Evolutionary conservation across 768 basidiomycete species (phyloP).

Genomic region (Tylopilus felleus): DNA sequence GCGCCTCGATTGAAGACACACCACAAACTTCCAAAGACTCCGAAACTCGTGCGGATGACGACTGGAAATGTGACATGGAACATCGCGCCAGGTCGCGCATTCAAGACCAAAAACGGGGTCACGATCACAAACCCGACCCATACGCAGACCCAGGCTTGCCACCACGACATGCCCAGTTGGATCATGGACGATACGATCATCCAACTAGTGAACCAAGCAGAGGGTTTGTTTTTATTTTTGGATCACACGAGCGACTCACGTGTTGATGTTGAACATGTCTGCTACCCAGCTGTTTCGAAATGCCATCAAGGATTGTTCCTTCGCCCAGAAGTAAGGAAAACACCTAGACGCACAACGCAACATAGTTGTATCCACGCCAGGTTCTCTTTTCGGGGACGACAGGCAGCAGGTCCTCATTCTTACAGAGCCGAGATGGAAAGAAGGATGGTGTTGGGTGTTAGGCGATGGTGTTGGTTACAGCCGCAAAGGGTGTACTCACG

Average conservation of each 20-base stretch:
- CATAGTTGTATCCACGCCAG: slow-evolving; percentile 65
- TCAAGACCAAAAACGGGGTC: slow-evolving; percentile 70
- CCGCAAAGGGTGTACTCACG: slow-evolving; percentile 33
- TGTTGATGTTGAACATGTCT: slow-evolving; percentile 77
- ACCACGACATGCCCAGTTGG: slow-evolving; percentile 71
- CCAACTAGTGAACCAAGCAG: slow-evolving; percentile 45
- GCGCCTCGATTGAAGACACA: slow-evolving; percentile 72
- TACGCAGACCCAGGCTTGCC: slow-evolving; percentile 82
- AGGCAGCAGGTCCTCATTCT: slow-evolving; percentile 75
- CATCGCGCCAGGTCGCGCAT: slow-evolving; percentile 73
- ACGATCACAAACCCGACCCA: slow-evolving; percentile 61
- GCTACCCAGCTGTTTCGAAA: slow-evolving; percentile 63
- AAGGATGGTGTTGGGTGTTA: slow-evolving; percentile 2
- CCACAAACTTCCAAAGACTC: slow-evolving; percentile 76
- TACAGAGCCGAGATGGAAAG: slow-evolving; percentile 16
- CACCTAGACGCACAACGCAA: slow-evolving; percentile 50
- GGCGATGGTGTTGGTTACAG: neutral
- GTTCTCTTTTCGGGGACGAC: slow-evolving; percentile 59
- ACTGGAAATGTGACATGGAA: slow-evolving; percentile 78
- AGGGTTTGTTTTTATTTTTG: neutral
- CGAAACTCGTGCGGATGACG: slow-evolving; percentile 73
- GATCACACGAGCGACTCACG: slow-evolving; percentile 40
- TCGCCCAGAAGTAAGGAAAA: neutral
- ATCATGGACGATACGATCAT: slow-evolving; percentile 78
- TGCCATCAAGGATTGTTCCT: neutral